phyloP scores from a whole-genome alignment of 2,329 filamentous ascomycete species.

The Phyllosticta citriasiana region DNA sequence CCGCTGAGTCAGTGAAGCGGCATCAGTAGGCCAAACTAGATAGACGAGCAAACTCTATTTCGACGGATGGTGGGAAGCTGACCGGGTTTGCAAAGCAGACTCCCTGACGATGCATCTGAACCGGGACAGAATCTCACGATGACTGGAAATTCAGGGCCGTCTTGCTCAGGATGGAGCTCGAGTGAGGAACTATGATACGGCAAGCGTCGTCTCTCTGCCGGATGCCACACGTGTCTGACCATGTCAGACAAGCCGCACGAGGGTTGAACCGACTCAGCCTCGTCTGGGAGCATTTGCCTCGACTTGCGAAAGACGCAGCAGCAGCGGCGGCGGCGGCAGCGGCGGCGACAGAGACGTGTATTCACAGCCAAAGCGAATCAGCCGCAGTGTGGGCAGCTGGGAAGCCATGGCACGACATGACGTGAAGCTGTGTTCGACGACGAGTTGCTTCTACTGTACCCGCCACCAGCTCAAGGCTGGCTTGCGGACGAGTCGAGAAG shows the following conservation, averaged over 20 bases:
- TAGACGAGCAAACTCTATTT: neutral
- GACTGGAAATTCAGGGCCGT: neutral
- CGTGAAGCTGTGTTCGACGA: neutral
- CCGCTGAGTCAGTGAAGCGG: neutral
- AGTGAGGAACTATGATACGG: neutral
- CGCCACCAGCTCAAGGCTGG: neutral
- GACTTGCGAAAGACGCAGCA: neutral
- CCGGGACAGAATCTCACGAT: neutral
- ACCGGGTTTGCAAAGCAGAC: neutral
- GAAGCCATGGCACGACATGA: neutral
- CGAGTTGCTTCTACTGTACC: neutral
- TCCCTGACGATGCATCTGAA: neutral
- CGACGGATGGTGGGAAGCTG: neutral
- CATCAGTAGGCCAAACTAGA: neutral
- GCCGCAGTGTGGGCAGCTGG: neutral
- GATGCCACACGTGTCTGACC: neutral
- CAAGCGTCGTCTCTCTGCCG: neutral
- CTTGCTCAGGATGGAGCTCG: neutral
- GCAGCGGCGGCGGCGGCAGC: too few relatives aligned
- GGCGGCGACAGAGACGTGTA: neutral
- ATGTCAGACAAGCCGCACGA: neutral
- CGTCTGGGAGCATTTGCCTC: neutral
- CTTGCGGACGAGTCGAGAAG: neutral
- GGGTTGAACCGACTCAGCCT: neutral
- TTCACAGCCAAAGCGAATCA: neutral